Evolutionary conservation across 164 flowering plant genomes (phyloP).

Genomic region (Piper betle): DNA sequence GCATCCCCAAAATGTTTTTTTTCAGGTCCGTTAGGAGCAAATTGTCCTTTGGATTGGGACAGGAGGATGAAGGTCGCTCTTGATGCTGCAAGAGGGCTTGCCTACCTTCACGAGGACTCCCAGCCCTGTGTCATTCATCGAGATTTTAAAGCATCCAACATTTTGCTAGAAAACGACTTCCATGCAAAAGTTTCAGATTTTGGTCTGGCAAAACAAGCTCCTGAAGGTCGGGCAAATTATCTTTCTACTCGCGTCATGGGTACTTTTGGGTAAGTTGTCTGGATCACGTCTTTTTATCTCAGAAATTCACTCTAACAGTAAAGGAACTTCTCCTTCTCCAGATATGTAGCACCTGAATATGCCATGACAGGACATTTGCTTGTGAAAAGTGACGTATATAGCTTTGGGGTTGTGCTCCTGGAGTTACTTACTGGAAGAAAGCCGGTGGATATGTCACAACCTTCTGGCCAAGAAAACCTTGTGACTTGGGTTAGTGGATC

Average conservation of each 20-base stretch:
- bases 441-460: conserved; percentile 96
- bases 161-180: conserved; percentile 84
- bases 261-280: conserved; percentile 70
- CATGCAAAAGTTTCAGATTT: conserved; percentile 96
- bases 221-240: conserved; percentile 77
- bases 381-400: conserved; percentile 97
- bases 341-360: conserved; percentile 98
- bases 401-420: conserved; percentile 94
- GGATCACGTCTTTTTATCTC: not conserved
- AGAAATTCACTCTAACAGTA: not conserved
- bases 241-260: conserved; percentile 98
- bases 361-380: conserved; percentile 98
- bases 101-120: conserved; percentile 95
- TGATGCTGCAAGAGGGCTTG: conserved; percentile 98
- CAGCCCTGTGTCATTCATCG: conserved; percentile 96
- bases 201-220: conserved; percentile 95
- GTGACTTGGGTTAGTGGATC: conserved; percentile 82
- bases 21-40: conserved; percentile 73
- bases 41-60: conserved; percentile 90
- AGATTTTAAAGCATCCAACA: conserved; percentile 96
- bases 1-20: not conserved
- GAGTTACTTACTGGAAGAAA: conserved; percentile 89
- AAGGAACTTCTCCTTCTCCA: conserved; percentile 16
- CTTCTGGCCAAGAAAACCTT: conserved; percentile 93
- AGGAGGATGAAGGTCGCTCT: conserved; percentile 98